phyloP scores from a whole-genome alignment of 2,329 filamentous ascomycete genomes.

The Scorias spongiosa region DNA sequence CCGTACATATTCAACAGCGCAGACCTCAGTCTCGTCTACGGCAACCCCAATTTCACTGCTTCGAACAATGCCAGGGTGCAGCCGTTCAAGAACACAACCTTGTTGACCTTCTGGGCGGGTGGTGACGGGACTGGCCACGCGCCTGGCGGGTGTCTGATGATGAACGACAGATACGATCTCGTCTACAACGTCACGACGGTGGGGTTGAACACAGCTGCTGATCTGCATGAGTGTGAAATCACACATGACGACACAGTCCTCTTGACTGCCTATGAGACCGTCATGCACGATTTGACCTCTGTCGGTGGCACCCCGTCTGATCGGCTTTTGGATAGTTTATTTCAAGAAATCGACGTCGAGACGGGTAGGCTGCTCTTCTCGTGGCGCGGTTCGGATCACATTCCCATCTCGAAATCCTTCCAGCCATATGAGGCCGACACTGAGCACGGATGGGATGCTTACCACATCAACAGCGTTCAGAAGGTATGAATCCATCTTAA shows the following conservation, averaged over 20 bases:
- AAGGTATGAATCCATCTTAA: constrained; percentile 16
- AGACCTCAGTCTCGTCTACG: constrained; percentile 3
- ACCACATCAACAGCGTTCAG: constrained; percentile 40
- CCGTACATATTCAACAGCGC: constrained; percentile 4
- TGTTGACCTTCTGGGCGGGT: constrained; percentile 4
- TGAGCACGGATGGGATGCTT: constrained; percentile 25
- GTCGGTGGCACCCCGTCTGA: constrained; percentile 2
- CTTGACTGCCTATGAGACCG: constrained; percentile 10
- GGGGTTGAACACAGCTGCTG: constrained; percentile 4
- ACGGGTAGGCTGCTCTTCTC: constrained; percentile 26
- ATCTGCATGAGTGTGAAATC: constrained; percentile 13
- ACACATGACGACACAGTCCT: constrained; percentile 11
- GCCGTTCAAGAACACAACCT: background rate
- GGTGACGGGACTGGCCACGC: constrained; percentile 2
- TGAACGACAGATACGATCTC: constrained; percentile 12
- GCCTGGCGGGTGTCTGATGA: constrained; percentile 8
- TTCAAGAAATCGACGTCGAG: constrained; percentile 30
- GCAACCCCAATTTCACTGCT: constrained; percentile 1
- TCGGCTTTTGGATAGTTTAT: constrained; percentile 24
- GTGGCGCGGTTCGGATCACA: constrained; percentile 30
- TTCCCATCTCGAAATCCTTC: constrained; percentile 11
- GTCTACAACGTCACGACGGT: constrained; percentile 9
- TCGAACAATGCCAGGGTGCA: constrained; percentile 4
- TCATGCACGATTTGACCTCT: constrained; percentile 10
- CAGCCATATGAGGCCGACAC: background rate